Conservation (phyloP, 371 early-diverging fungal species). For the Gilbertella persicaria region DNA sequence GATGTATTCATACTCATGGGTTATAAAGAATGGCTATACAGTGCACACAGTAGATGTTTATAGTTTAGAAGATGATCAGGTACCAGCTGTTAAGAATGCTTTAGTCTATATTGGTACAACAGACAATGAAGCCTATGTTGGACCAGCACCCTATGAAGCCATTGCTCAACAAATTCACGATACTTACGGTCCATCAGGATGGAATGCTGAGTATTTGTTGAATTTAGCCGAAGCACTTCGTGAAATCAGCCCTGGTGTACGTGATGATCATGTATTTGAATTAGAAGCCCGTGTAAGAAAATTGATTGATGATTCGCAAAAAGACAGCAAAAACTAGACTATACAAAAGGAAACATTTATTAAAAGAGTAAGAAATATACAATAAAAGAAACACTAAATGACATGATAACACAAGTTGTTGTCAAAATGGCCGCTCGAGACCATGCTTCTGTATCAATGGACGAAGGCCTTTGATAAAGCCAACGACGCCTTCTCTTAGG, state of each 20-base stretch:
- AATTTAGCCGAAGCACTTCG: slow-evolving; percentile 71
- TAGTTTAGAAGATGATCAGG: slow-evolving; percentile 41
- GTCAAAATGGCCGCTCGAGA: too few species aligned
- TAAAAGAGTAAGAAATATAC: too few species aligned
- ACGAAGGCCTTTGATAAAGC: too few species aligned
- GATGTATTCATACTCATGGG: too few species aligned
- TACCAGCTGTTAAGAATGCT: slow-evolving; percentile 59
- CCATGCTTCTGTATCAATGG: too few species aligned
- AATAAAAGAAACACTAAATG: slow-evolving; percentile 10
- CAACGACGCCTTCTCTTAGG: not conserved
- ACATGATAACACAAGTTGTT: slow-evolving; percentile 3
- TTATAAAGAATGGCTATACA: slow-evolving; percentile 75
- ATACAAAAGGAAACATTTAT: not conserved
- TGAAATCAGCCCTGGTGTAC: slow-evolving; percentile 55
- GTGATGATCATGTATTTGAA: slow-evolving; percentile 65
- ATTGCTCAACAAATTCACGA: slow-evolving; percentile 75
- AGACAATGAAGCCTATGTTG: slow-evolving; percentile 81
- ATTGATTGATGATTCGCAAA: slow-evolving; percentile 21
- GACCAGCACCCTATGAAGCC: slow-evolving; percentile 66
- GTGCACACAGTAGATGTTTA: slow-evolving; percentile 72
- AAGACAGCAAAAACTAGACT: not conserved
- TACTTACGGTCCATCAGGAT: slow-evolving; percentile 76
- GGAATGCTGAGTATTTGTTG: slow-evolving; percentile 77
- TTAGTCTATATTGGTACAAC: slow-evolving; percentile 84
- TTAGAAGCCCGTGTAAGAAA: slow-evolving; percentile 58